Percentiles rank a stretch among this genome's conserved stretches.
Conservation (phyloP, 2,329 filamentous ascomycete genomes). For the Penicillium freii region DNA sequence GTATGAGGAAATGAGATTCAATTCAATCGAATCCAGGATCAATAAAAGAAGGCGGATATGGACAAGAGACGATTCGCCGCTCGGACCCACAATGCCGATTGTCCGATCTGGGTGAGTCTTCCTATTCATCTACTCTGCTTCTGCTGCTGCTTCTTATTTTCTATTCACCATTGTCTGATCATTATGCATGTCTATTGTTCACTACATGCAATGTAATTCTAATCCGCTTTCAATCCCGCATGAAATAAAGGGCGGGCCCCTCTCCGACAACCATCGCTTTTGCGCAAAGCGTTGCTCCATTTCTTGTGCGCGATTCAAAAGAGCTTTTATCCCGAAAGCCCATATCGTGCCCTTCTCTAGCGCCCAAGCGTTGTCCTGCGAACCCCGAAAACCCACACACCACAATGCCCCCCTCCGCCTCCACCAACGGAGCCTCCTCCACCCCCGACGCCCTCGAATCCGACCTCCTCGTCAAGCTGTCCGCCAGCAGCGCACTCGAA, state of each 20-base stretch:
- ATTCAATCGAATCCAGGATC: background rate
- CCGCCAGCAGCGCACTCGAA: slow-evolving; percentile 50
- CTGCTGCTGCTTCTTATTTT: background rate
- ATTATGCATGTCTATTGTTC: background rate
- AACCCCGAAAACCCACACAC: background rate
- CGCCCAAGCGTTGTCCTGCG: background rate
- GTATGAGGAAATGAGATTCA: background rate
- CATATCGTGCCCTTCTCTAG: background rate
- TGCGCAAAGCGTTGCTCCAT: slow-evolving; percentile 1
- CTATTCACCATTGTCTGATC: slow-evolving; percentile 2
- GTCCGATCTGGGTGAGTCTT: slow-evolving; percentile 10
- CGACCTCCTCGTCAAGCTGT: slow-evolving; percentile 46
- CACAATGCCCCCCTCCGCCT: slow-evolving; percentile 23
- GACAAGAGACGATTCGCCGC: slow-evolving; percentile 5
- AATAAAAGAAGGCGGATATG: background rate
- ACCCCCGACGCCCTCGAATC: slow-evolving; percentile 44
- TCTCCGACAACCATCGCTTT: slow-evolving; percentile 3
- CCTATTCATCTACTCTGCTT: background rate
- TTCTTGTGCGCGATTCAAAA: background rate
- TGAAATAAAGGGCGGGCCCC: slow-evolving; percentile 11
- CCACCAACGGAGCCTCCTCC: slow-evolving; percentile 21
- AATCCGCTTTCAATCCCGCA: slow-evolving; percentile 7
- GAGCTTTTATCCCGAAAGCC: background rate
- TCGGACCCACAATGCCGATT: slow-evolving; percentile 11
- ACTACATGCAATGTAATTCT: slow-evolving; percentile 13